Conservation (phyloP, 208 protist species). For the Crithidia sp. region DNA sequence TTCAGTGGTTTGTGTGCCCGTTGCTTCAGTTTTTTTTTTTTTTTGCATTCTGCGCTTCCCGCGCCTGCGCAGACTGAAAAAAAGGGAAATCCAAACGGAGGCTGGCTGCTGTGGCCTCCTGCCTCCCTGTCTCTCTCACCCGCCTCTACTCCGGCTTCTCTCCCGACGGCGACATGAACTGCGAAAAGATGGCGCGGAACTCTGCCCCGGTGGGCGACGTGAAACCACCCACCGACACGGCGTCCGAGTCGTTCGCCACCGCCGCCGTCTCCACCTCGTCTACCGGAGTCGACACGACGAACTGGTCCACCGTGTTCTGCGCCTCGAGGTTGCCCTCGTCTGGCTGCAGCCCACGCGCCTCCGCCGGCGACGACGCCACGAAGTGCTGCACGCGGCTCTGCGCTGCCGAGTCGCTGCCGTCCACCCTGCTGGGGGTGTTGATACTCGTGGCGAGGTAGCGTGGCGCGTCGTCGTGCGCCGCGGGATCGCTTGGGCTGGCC, state of each 20-base stretch:
- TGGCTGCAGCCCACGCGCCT: not conserved
- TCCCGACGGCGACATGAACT: slow-evolving; percentile 45
- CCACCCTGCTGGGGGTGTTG: slow-evolving; percentile 6
- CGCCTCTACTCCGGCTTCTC: slow-evolving; percentile 1
- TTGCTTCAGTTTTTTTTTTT: not conserved
- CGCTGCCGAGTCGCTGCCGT: slow-evolving; percentile 16
- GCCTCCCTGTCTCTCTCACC: not conserved
- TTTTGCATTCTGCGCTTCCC: not conserved
- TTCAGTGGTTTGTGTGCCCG: not conserved
- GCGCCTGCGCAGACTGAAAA: not conserved
- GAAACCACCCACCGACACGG: slow-evolving; percentile 21
- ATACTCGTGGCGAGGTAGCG: not conserved
- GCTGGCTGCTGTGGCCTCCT: not conserved
- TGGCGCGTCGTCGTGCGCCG: not conserved
- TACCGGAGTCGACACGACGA: slow-evolving; percentile 29
- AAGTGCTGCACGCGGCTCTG: slow-evolving; percentile 31
- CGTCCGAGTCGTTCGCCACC: not conserved
- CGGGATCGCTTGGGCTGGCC: not conserved
- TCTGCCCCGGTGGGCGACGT: slow-evolving; percentile 31
- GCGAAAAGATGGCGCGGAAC: slow-evolving; percentile 55
- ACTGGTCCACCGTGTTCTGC: slow-evolving; percentile 22
- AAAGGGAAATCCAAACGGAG: not conserved
- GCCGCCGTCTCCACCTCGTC: not conserved
- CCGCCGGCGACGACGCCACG: slow-evolving; percentile 25
- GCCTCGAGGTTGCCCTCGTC: slow-evolving; percentile 15